These are phyloP conservation scores for Cyclocybe cylindracea DNA, from an alignment of 768 basidiomycete species.

Conservation along the genomic window DNA sequence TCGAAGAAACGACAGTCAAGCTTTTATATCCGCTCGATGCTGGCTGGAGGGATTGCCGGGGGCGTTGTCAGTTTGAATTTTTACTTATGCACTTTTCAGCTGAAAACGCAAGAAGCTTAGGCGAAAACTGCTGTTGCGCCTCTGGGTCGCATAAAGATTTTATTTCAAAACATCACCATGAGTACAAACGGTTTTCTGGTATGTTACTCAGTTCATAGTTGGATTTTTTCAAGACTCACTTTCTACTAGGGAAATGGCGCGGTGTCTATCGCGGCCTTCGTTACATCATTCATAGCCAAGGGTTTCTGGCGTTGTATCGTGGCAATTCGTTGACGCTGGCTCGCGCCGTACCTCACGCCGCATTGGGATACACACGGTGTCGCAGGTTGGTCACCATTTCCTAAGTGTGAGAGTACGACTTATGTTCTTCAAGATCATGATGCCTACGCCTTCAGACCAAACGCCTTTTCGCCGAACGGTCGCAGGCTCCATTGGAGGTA, in stretches of 20 bases:
- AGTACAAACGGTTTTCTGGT: constrained; percentile 7
- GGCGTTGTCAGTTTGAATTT: constrained; percentile 1
- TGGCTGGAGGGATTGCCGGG: constrained; percentile 11
- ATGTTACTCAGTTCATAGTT: neutral
- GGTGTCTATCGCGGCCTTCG: constrained; percentile 6
- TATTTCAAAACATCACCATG: constrained; percentile 9
- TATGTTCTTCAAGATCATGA: neutral
- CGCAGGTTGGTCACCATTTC: too few relatives aligned
- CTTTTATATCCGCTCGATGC: constrained; percentile 3
- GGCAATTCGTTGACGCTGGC: constrained; percentile 11
- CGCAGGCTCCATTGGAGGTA: constrained; percentile 9
- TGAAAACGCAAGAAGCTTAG: neutral
- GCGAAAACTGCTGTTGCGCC: constrained; percentile 12
- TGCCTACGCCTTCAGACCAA: constrained; percentile 6
- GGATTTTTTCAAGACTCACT: neutral
- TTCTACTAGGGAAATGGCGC: constrained; percentile 6
- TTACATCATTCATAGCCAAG: constrained; percentile 5
- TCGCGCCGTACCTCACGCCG: constrained; percentile 11
- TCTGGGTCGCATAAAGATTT: constrained; percentile 11
- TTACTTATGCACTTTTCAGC: neutral
- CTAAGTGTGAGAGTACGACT: neutral
- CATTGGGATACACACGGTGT: constrained; percentile 7
- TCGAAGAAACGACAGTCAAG: neutral
- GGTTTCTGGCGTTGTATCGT: constrained; percentile 8
- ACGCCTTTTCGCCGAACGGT: constrained; percentile 5